Base-by-base conservation (phyloP, 371 early-diverging fungal genomes). In the Chytridium lagenaria region DNA sequence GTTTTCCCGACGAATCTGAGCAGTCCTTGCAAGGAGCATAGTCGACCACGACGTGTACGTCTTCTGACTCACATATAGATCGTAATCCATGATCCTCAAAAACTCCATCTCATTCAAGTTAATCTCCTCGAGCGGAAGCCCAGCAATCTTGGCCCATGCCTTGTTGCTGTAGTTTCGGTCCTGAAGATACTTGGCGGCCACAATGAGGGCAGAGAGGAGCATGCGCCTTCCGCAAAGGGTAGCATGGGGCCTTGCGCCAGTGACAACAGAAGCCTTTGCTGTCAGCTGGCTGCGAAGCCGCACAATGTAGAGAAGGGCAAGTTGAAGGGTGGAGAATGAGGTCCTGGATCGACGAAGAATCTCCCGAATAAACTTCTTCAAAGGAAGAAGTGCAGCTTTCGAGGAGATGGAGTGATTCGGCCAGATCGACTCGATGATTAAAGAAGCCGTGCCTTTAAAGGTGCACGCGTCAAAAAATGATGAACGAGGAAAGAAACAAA, bases 271-370 rank as follows among this genome's bases (percentile, higher is more conserved):
- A 38, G 50, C 38, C 38, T 50, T 61, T 5, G 61, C 39, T 7
- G 55, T 23, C 38, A 78, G 57, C 51, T 71, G 59, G 72, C 78
- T 70, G 50, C 78, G 70, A 40, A 81, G 76, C 5, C 84, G 78
- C 26, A 78, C 69, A 33, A 81, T 59, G 70, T 84, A 84, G 44
- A 82, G 66, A 30, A 84, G 74, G 7, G 80, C 78, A 22, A 84
- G 85, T 78, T 92, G 91, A n/a, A 93, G 81, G 34, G 91, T 91
- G 3, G 91, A 89, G 73, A 89, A 92, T 16, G 92, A 90, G 15
- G 90, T 86, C 66, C 88, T 86, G 22, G 92, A 91, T 49, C 92
- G 87, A 66, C 86, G 87, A 7, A 93, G 78, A 50, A 92, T 87
- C 71, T 92, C 92, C 37, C 88, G 86, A 65, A 93, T 88, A 77